Evolutionary conservation across 2,329 filamentous ascomycete genomes (phyloP), one percentile per base, ranked within the genome.

Genomic region (Alternaria sp.): DNA sequence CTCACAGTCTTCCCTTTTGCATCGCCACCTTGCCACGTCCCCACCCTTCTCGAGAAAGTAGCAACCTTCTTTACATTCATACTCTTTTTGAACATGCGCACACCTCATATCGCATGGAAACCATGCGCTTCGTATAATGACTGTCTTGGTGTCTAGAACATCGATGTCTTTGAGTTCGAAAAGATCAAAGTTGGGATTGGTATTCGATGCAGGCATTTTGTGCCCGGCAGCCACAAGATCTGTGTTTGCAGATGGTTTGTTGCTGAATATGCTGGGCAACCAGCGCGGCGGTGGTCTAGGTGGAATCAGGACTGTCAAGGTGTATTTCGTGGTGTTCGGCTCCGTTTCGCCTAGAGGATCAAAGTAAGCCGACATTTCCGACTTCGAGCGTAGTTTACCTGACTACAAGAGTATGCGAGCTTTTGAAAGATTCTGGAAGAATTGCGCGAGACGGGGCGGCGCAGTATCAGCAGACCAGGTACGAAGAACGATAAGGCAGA

Each of bases 11-110:
- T 50, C 19, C 40, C 66, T 59, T 36, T 49, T 57, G 26, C 74
- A 76, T 7, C 28, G 59, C 68, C 67, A 71, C 12, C 63, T 43
- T 26, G 55, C 15, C 32, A 45, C 46, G 3, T 63, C 44, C 0
- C 70, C 73, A 6, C 73, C 70, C 45, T 72, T 73, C 58, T 78
- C 74, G 13, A 73, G 52, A 10, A 77, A 61, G 65, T 77, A 77
- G 47, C 75, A 78, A 0, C 69, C 69, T 13, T 64, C 13, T 3
- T 63, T 26, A 47, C 74, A 78, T 5, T 15, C 28, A 5, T 25
- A 62, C 4, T 8, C 23, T 11, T 44, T 49, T 3, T 61, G 45
- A 5, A 73, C 50, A 59, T 77, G 74, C n/a, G 51, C 13, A 49
- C 75, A 77, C 3, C 73, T 67, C 62, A 73, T 26, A 2, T 70